phyloP scores from a whole-genome alignment of 1,139 yeast species.

The Suhomyces guaymorum region DNA sequence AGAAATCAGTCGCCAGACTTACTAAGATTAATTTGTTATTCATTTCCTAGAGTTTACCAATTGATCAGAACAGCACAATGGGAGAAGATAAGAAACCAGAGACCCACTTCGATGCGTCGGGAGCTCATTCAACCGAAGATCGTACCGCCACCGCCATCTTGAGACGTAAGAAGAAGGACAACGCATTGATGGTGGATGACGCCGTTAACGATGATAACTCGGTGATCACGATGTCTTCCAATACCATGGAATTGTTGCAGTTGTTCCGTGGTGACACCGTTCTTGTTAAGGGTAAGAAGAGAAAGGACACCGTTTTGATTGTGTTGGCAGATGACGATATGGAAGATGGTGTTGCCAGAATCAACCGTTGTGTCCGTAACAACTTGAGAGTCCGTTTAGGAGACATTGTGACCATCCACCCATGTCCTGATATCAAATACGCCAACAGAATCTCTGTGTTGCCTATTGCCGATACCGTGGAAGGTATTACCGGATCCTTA shows the following conservation, averaged over 20 bases:
- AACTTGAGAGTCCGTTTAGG: conserved; percentile 93
- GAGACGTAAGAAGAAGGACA: conserved; percentile 97
- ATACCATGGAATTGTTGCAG: conserved; percentile 93
- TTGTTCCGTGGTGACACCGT: conserved; percentile 98
- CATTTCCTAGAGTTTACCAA: background rate
- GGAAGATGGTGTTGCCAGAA: conserved; percentile 92
- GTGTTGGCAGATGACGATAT: conserved; percentile 96
- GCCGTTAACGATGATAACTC: conserved; percentile 97
- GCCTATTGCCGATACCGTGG: conserved; percentile 97
- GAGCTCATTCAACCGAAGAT: conserved; percentile 59
- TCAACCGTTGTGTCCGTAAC: conserved; percentile 94
- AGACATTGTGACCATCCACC: conserved; percentile 85
- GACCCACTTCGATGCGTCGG: conserved; percentile 48
- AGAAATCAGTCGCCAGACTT: conserved; percentile 8
- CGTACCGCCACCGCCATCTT: conserved; percentile 96
- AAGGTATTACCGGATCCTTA: conserved; percentile 96
- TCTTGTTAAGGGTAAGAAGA: conserved; percentile 94
- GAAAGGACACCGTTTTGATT: conserved; percentile 96
- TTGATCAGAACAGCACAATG: conserved; percentile 18
- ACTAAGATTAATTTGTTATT: conserved; percentile 1
- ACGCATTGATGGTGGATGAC: conserved; percentile 90
- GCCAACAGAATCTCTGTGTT: conserved; percentile 91
- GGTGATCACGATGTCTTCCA: conserved; percentile 89
- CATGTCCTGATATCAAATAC: conserved; percentile 97
- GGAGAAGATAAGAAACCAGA: conserved; percentile 36